These are phyloP conservation scores for Chlorella sp. DNA, from an alignment of 139 green algal genomes.

Conservation along the genomic window DNA sequence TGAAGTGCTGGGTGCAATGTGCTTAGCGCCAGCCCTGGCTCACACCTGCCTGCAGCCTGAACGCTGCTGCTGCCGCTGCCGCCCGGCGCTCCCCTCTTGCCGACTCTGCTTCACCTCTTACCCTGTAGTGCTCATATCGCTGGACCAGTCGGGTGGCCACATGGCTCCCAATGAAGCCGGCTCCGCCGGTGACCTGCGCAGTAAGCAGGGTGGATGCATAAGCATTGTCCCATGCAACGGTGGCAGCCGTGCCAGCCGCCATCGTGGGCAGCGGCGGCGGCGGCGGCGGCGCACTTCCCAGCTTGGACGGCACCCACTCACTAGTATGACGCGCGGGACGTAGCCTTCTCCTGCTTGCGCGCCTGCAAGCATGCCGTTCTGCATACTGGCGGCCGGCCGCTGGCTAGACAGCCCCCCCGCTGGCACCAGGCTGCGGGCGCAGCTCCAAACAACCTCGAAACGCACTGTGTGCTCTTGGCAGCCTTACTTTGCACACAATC, in stretches of 20 bases:
- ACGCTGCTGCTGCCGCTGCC: not conserved
- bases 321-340: constrained; percentile 37
- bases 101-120: too few relatives aligned
- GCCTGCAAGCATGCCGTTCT: not conserved
- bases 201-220: not conserved
- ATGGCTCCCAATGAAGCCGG: constrained; percentile 96
- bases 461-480: too few relatives aligned
- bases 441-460: too few relatives aligned
- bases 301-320: not conserved
- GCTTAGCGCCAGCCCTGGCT: too few relatives aligned
- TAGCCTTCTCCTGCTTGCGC: not conserved
- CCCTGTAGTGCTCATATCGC: constrained; percentile 51
- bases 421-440: not conserved
- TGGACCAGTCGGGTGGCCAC: constrained; percentile 79
- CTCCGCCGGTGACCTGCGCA: constrained; percentile 73
- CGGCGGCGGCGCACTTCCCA: not conserved
- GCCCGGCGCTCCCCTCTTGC: too few relatives aligned
- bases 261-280: not conserved
- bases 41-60: too few relatives aligned
- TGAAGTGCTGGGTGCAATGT: too few relatives aligned
- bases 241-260: not conserved
- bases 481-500: too few relatives aligned
- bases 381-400: not conserved
- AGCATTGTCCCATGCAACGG: too few relatives aligned
- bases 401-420: too few relatives aligned